Evolutionary conservation across 129 eudicot species (phyloP).

Genomic region (Logfia minima): DNA sequence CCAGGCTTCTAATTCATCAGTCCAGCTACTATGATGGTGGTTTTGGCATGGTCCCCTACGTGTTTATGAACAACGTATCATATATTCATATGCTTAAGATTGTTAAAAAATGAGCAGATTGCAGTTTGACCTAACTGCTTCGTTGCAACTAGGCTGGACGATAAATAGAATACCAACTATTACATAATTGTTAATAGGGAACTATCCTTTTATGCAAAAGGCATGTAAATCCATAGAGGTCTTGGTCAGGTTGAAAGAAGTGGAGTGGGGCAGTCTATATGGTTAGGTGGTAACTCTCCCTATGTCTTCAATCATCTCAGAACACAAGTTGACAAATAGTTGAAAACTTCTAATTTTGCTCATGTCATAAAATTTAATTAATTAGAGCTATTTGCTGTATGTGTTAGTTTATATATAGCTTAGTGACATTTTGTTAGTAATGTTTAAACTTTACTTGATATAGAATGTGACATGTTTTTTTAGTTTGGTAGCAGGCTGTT

Average conservation of each 20-base stretch:
- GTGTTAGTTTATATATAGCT: neutral
- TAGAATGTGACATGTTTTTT: neutral
- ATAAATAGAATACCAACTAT: neutral
- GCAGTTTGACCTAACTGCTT: neutral
- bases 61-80: neutral
- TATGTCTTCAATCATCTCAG: neutral
- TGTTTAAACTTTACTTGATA: neutral
- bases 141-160: neutral
- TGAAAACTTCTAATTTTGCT: slow-evolving; percentile 1
- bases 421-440: slow-evolving; percentile 7
- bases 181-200: neutral
- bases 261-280: neutral
- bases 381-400: slow-evolving; percentile 10
- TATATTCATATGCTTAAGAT: neutral
- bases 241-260: neutral
- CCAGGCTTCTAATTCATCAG: neutral
- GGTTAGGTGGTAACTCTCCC: neutral
- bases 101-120: neutral
- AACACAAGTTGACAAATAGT: neutral
- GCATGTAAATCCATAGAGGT: neutral
- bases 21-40: neutral
- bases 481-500: neutral
- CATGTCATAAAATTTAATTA: neutral
- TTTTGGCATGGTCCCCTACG: neutral
- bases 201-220: neutral